phyloP scores from a whole-genome alignment of 345 rosid species.

The Turnera subulata region DNA sequence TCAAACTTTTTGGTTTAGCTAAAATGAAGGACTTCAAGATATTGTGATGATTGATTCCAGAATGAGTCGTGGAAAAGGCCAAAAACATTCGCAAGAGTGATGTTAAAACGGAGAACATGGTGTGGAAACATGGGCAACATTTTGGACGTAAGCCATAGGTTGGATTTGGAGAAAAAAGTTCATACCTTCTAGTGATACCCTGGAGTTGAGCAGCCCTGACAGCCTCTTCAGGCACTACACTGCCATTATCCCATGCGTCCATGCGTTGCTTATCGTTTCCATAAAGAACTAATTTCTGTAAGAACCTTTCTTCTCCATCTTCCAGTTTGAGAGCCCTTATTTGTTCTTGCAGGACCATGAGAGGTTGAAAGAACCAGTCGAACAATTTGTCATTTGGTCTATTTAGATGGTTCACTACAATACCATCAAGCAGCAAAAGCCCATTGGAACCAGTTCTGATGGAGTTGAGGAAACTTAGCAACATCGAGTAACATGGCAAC shows the following conservation, averaged over 20 bases:
- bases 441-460: conserved; percentile 60
- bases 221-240: conserved; percentile 42
- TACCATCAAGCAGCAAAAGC: conserved; percentile 47
- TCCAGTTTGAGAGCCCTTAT: conserved; percentile 47
- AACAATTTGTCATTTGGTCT: conserved; percentile 67
- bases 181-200: conserved; percentile 83
- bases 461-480: conserved; percentile 54
- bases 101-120: too few relatives aligned
- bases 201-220: conserved; percentile 72
- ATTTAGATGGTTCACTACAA: conserved; percentile 61
- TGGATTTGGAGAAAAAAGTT: background rate
- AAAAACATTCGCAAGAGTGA: too few relatives aligned
- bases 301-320: conserved; percentile 55
- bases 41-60: too few relatives aligned
- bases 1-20: too few relatives aligned
- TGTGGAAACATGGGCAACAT: too few relatives aligned
- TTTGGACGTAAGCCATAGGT: background rate
- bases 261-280: conserved; percentile 44
- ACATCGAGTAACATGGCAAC: conserved; percentile 54
- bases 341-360: conserved; percentile 72
- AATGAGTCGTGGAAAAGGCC: too few relatives aligned
- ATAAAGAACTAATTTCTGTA: conserved; percentile 60
- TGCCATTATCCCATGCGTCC: conserved; percentile 56
- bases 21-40: too few relatives aligned
- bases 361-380: conserved; percentile 76